Conservation (phyloP, 2,329 filamentous ascomycete genomes). For the Gaeumannomyces tritici region DNA sequence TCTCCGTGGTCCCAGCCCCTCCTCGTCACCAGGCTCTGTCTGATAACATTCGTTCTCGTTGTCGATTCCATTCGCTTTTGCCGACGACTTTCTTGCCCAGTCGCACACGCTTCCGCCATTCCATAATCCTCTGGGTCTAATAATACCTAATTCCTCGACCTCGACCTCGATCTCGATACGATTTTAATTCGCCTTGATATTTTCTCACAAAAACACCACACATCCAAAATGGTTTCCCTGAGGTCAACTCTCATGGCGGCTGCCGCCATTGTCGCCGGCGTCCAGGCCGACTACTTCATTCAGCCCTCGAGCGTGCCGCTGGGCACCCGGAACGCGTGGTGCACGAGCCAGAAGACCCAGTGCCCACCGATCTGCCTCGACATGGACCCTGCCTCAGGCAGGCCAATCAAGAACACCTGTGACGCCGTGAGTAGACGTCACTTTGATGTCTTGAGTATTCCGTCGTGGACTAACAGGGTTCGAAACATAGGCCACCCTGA, state of each 20-base stretch:
- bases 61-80: neutral
- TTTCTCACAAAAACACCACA: neutral
- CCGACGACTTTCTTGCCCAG: neutral
- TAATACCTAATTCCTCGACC: neutral
- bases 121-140: too few relatives aligned
- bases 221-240: slow-evolving; percentile 42
- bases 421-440: slow-evolving; percentile 42
- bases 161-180: neutral
- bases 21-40: neutral
- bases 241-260: slow-evolving; percentile 43
- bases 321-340: slow-evolving; percentile 50
- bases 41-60: neutral
- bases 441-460: neutral
- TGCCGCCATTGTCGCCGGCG: slow-evolving; percentile 38
- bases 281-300: slow-evolving; percentile 50
- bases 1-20: neutral
- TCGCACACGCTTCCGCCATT: neutral
- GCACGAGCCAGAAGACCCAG: slow-evolving; percentile 46
- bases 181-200: neutral
- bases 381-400: slow-evolving; percentile 28
- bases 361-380: slow-evolving; percentile 69
- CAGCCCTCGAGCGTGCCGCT: slow-evolving; percentile 50
- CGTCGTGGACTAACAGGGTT: neutral
- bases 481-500: slow-evolving; percentile 29
- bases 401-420: slow-evolving; percentile 53